Base-by-base conservation (phyloP, 2,329 filamentous ascomycete genomes). In the Magnaporthiopsis incrustans region DNA sequence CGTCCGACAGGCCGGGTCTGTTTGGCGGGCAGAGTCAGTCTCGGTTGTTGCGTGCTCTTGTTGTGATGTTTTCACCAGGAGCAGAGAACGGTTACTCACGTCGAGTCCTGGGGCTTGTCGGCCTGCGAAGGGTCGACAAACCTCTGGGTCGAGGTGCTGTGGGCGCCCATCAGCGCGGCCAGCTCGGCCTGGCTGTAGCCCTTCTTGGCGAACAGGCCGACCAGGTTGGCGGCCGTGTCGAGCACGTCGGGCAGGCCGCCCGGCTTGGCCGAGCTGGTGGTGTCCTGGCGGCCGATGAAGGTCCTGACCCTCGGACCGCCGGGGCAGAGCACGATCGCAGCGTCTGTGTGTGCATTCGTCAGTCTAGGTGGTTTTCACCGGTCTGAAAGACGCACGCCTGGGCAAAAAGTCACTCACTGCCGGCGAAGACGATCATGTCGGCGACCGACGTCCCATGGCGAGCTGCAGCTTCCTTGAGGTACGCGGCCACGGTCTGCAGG, bases 151-250 rank as follows among this genome's bases (percentile, higher is more conserved):
- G 79, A 77, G 10, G 77, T 74, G 6, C 78, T 78, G 70, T 85
- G 83, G 0, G 83, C 82, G 63, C 83, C 83, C 3, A 85, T 68
- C 1, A 86, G 77, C 1, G 83, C 82, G 3, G 81, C 78, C 3
- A 85, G 76, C 62, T 84, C 82, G 32, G 72, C 71, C 1, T 80
- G 71, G 10, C 71, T 73, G 72, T 85, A 80, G 2, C 81, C 81
- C 72, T 84, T 84, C 66, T 76, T 76, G 33, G 69, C 65, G 70
- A 84, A 85, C 6, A 82, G 73, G 3, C 72, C 67, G 63, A 83
- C 75, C 56, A 83, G 73, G 18, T 71, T 73, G 38, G 78, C 72
- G 26, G 79, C 78, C 22, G 72, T 65, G 60, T 75, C 74, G 57
- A 75, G 73, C 0, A 76, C 73, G 35, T 73, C 69, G 0, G 83